Conservation (phyloP, 495 filamentous ascomycete genomes). For the Articulospora tetracladia region DNA sequence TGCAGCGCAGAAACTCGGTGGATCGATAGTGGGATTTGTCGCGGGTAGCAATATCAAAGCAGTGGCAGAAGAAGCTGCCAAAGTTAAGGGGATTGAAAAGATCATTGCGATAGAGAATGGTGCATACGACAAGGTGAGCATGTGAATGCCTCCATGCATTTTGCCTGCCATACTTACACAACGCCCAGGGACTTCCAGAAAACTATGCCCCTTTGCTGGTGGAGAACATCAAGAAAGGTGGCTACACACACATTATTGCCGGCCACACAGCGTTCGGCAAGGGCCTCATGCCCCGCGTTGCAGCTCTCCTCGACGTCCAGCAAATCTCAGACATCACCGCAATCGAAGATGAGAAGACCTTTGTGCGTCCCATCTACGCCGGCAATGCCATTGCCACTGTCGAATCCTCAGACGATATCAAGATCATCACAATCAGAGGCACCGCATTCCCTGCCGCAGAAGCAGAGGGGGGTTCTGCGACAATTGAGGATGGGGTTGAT, state of each 20-base stretch:
- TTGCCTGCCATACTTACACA: neutral
- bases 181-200: conserved; percentile 75
- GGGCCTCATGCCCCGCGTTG: conserved; percentile 88
- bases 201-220: conserved; percentile 91
- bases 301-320: conserved; percentile 89
- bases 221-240: conserved; percentile 92
- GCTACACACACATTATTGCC: conserved; percentile 85
- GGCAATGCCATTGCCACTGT: conserved; percentile 98
- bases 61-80: conserved; percentile 83
- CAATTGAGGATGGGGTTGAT: conserved; percentile 63
- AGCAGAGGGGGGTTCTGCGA: conserved; percentile 47
- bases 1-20: conserved; percentile 83
- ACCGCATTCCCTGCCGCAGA: conserved; percentile 75
- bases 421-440: conserved; percentile 87
- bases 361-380: conserved; percentile 95
- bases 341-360: conserved; percentile 88
- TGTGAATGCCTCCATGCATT: neutral
- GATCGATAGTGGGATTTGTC: conserved; percentile 78
- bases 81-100: conserved; percentile 87
- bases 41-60: conserved; percentile 77
- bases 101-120: conserved; percentile 82
- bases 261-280: conserved; percentile 97
- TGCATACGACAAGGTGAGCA: conserved; percentile 77
- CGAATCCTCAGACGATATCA: conserved; percentile 80
- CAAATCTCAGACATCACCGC: conserved; percentile 88